phyloP scores from a whole-genome alignment of 306 rosid species.

The Acacia crassicarpa region DNA sequence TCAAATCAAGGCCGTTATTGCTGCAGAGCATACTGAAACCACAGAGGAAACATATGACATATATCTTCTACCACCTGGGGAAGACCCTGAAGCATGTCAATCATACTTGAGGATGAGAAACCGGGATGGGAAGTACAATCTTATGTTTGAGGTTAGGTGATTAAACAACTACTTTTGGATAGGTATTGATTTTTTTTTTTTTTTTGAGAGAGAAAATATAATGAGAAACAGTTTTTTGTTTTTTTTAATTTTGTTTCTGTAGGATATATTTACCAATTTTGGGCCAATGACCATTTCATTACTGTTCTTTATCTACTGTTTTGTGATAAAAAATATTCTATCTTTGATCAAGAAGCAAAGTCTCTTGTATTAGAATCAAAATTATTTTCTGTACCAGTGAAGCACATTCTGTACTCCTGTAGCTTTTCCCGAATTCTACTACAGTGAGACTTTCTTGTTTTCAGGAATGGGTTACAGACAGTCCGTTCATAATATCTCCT shows the following conservation, averaged over 20 bases:
- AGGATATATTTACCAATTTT: slow-evolving; percentile 14
- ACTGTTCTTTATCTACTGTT: slow-evolving; percentile 5
- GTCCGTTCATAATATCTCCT: slow-evolving; percentile 97
- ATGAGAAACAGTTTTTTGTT: slow-evolving; percentile 8
- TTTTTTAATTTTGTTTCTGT: not conserved
- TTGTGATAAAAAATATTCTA: slow-evolving; percentile 9
- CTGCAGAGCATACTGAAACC: slow-evolving; percentile 67
- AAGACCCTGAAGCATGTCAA: slow-evolving; percentile 99
- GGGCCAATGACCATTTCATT: slow-evolving; percentile 8
- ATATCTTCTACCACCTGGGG: slow-evolving; percentile 98
- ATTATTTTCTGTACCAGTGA: not conserved
- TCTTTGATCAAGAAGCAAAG: slow-evolving; percentile 15
- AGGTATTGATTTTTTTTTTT: not conserved
- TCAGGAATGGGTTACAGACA: slow-evolving; percentile 99
- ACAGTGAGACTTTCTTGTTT: slow-evolving; percentile 27
- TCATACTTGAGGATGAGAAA: slow-evolving; percentile 99
- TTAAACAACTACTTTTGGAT: slow-evolving; percentile 24
- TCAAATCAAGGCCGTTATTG: slow-evolving; percentile 77
- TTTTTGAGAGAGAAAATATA: not conserved
- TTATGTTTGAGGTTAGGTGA: slow-evolving; percentile 91
- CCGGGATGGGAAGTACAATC: slow-evolving; percentile 97
- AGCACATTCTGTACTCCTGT: not conserved
- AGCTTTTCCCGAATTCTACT: slow-evolving; percentile 3
- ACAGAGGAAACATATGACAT: slow-evolving; percentile 97
- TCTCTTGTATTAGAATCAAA: not conserved